Conservation (phyloP, 2,329 filamentous ascomycete species). For the Aspergillus udagawae region DNA sequence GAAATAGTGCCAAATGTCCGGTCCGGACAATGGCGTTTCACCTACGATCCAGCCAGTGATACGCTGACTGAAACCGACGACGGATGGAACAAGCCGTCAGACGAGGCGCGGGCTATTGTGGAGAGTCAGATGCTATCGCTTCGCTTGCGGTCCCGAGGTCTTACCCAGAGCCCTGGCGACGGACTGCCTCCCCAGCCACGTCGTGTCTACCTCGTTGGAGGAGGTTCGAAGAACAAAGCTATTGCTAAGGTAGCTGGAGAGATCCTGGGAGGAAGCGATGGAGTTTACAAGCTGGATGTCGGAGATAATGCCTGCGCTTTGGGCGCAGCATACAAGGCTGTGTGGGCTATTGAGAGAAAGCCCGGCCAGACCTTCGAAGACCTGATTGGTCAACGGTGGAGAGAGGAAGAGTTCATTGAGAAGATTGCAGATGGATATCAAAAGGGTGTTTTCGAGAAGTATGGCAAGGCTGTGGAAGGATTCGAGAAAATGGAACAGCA, state of each 20-base stretch:
- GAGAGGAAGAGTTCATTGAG: conserved; percentile 75
- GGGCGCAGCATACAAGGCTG: conserved; percentile 91
- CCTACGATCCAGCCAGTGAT: conserved; percentile 49
- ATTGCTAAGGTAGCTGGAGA: conserved; percentile 82
- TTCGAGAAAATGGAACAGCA: conserved; percentile 72
- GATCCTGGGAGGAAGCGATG: conserved; percentile 82
- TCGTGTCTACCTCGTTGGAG: conserved; percentile 89
- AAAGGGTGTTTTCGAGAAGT: conserved; percentile 68
- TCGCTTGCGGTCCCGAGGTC: conserved; percentile 73
- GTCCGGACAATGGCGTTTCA: conserved; percentile 83
- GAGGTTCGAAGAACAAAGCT: conserved; percentile 82
- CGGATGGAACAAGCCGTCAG: conserved; percentile 54
- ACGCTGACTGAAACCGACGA: conserved; percentile 51
- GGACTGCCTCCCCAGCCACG: conserved; percentile 76
- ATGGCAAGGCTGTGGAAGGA: conserved; percentile 70
- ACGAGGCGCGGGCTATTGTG: conserved; percentile 81
- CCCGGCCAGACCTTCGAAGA: conserved; percentile 77
- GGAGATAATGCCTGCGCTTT: conserved; percentile 93
- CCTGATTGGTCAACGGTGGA: conserved; percentile 78
- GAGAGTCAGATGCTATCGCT: conserved; percentile 94
- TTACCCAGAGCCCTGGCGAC: conserved; percentile 58
- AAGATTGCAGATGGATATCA: conserved; percentile 80
- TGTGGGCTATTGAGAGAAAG: conserved; percentile 77
- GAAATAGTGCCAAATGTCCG: conserved; percentile 93
- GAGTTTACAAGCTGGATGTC: conserved; percentile 89